phyloP scores from a whole-genome alignment of 2,329 filamentous ascomycete species.

The Ophiostoma novo-ulmi region DNA sequence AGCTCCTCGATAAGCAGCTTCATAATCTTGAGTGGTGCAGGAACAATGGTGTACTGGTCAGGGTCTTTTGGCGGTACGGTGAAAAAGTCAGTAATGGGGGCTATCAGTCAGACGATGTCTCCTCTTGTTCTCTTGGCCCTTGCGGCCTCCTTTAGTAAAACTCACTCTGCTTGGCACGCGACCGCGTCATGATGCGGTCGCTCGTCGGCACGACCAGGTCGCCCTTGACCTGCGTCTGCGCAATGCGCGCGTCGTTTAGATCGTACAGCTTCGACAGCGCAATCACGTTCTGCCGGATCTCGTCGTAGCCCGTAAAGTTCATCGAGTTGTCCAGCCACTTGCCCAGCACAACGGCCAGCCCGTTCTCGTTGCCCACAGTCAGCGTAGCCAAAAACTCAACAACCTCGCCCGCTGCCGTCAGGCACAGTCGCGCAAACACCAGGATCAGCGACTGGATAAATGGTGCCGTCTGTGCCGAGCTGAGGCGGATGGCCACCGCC shows the following conservation, averaged over 20 bases:
- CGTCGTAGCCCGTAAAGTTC: slow-evolving; percentile 96
- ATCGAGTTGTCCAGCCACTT: slow-evolving; percentile 98
- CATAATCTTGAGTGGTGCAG: slow-evolving; percentile 87
- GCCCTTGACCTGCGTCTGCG: slow-evolving; percentile 79
- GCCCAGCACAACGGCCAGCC: slow-evolving; percentile 80
- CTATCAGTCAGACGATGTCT: slow-evolving; percentile 18
- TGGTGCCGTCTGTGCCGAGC: slow-evolving; percentile 73
- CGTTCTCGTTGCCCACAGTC: slow-evolving; percentile 71
- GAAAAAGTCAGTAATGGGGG: slow-evolving; percentile 26
- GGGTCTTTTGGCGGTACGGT: slow-evolving; percentile 55
- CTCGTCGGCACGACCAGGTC: slow-evolving; percentile 78
- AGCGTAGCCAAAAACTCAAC: slow-evolving; percentile 86
- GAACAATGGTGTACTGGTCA: slow-evolving; percentile 80
- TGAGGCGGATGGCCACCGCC: slow-evolving; percentile 80
- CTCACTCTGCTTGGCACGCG: slow-evolving; percentile 75
- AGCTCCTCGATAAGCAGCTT: slow-evolving; percentile 95
- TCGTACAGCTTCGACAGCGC: slow-evolving; percentile 88
- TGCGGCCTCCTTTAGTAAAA: neutral
- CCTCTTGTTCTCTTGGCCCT: neutral
- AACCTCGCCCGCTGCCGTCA: slow-evolving; percentile 81
- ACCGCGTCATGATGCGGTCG: slow-evolving; percentile 88
- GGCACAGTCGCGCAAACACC: slow-evolving; percentile 85
- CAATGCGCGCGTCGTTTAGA: slow-evolving; percentile 73
- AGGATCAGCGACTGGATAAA: slow-evolving; percentile 96
- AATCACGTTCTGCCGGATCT: slow-evolving; percentile 94